Percentiles rank a stretch among this genome's conserved stretches.
Conservation (phyloP, 305 asterid genomes). For the Nicotiana rustica region DNA sequence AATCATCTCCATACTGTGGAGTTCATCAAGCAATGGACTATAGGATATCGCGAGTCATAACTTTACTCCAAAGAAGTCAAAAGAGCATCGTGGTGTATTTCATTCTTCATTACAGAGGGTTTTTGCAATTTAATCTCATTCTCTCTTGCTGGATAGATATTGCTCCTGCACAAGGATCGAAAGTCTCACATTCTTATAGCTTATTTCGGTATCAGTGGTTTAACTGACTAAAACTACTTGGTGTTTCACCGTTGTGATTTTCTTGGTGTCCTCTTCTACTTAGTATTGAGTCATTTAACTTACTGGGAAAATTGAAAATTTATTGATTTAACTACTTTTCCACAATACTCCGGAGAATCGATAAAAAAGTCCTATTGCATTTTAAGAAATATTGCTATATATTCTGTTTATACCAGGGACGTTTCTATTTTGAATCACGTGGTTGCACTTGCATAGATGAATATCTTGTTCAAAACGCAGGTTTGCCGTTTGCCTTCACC, state of each 20-base stretch:
- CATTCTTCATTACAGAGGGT: neutral
- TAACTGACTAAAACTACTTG: neutral
- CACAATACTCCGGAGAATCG: neutral
- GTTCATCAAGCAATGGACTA: constrained; percentile 14
- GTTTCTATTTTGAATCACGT: neutral
- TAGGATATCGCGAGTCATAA: neutral
- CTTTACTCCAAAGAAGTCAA: neutral
- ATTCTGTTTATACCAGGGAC: neutral
- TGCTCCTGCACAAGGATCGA: constrained; percentile 26
- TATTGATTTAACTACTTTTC: neutral
- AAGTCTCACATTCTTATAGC: neutral
- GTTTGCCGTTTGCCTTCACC: neutral
- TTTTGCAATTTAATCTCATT: neutral
- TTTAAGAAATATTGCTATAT: neutral
- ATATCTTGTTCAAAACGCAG: neutral
- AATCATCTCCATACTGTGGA: neutral
- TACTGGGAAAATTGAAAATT: neutral
- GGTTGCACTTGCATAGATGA: neutral
- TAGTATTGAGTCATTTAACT: neutral
- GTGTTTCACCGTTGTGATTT: neutral
- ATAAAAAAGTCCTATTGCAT: neutral
- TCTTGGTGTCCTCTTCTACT: constrained; percentile 1
- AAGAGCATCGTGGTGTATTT: neutral
- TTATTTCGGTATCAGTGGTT: neutral
- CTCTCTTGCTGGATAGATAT: neutral